phyloP scores from a whole-genome alignment of 257 asterid species.

The Coffea canephora region DNA sequence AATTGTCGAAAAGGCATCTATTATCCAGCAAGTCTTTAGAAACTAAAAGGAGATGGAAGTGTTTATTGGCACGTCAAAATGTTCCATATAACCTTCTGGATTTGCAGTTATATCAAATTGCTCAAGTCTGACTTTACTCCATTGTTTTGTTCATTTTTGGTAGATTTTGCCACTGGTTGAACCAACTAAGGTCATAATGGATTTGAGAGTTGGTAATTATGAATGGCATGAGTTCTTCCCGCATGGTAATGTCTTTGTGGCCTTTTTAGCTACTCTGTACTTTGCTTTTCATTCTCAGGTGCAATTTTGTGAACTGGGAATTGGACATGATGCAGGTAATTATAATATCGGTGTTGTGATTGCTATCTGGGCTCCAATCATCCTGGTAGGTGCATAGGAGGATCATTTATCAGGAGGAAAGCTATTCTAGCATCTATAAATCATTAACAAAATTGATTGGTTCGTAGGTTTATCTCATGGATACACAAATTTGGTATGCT shows the following conservation, averaged over 20 bases:
- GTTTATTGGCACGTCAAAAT: not conserved
- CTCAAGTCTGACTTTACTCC: conserved; percentile 3
- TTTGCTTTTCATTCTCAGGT: conserved; percentile 5
- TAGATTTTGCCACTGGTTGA: conserved; percentile 90
- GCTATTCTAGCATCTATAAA: conserved; percentile 4
- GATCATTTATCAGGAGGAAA: conserved; percentile 6
- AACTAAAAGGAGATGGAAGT: not conserved
- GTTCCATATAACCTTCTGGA: not conserved
- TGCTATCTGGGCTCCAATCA: conserved; percentile 86
- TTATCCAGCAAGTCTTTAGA: not conserved
- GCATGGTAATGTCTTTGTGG: conserved; percentile 50
- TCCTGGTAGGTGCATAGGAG: conserved; percentile 59
- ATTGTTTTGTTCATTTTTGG: conserved; percentile 22
- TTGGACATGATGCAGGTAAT: conserved; percentile 56
- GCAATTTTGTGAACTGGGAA: conserved; percentile 29
- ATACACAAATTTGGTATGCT: conserved; percentile 98
- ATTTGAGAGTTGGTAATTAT: conserved; percentile 57
- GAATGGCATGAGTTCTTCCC: conserved; percentile 99
- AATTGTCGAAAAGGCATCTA: not conserved
- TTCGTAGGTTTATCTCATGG: conserved; percentile 87
- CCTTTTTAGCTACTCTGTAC: not conserved
- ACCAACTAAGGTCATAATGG: conserved; percentile 78
- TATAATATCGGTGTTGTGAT: conserved; percentile 77
- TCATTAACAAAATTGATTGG: conserved; percentile 26
- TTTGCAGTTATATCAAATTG: conserved; percentile 2